Evolutionary conservation across 768 basidiomycete species (phyloP), one percentile per base, ranked within the genome.

Genomic region (Boletellus emodensis): DNA sequence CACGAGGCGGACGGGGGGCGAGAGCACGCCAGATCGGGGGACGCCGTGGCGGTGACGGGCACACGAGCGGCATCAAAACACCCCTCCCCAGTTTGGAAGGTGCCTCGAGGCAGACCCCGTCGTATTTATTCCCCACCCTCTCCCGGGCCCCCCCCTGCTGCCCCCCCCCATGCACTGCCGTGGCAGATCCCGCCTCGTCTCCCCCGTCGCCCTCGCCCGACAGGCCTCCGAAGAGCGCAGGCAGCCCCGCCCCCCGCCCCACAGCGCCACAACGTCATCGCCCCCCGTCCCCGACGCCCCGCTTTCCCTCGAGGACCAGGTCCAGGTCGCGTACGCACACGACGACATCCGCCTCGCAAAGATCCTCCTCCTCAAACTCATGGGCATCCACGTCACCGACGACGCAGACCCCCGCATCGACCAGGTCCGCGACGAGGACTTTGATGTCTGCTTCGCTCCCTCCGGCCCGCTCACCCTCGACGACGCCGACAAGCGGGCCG

Each of bases 281-380:
- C 30, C 30, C 2, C 30, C 30, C 30, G 30, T 30, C 8, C 30
- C 30, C 11, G 30, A 30, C 30, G 30, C 30, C 30, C 30, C 30
- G 30, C 30, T 30, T 68, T 66, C 81, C 0, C 75, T 85, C 53
- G 75, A 79, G 44, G 84, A 85, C 72, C 81, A 80, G 64, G 74
- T 85, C 34, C 82, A 85, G 59, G 71, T 77, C 58, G 85, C 85
- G 7, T 85, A 85, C 58, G 82, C 83, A 0, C 71, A 75, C 54
- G 84, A 86, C 63, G 72, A 87, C 70, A 79, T 86, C 49, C 82
- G 79, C 51, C 76, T 80, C 53, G 84, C 84, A 40, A 82, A 81
- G 69, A 71, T 81, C 26, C 75, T 86, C 11, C 72, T 84, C n/a
- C 69, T 87, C 44, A 75, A 76, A 18, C 76, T 84, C 56, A 78